Percentiles rank a stretch among this genome's conserved stretches.
These are phyloP conservation scores for Camellia oleifera DNA, from an alignment of 179 eudicot genomes.

Conservation along the genomic window DNA sequence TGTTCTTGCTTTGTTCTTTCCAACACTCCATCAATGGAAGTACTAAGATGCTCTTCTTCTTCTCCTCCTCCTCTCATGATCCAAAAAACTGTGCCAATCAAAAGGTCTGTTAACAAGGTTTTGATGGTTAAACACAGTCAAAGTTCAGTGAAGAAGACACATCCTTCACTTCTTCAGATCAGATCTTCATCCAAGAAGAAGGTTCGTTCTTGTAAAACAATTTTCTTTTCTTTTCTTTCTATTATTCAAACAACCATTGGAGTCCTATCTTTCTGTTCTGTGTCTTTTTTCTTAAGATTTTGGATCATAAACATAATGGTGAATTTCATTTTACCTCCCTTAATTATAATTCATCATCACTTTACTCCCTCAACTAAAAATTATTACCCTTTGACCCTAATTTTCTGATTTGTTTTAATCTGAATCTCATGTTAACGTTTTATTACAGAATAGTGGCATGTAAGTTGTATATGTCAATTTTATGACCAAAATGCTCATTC, in stretches of 20 bases:
- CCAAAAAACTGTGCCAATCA: slow-evolving; percentile 26
- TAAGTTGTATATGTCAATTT: no score
- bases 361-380: no score
- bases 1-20: slow-evolving; percentile 4
- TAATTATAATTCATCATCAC: no score
- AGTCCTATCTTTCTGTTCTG: not conserved
- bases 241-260: not conserved
- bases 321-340: no score
- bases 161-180: slow-evolving; percentile 29
- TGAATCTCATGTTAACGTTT: not conserved
- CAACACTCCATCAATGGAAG: slow-evolving; percentile 36
- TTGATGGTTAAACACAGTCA: slow-evolving; percentile 29
- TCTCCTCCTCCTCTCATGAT: slow-evolving; percentile 29
- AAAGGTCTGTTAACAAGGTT: slow-evolving; percentile 27
- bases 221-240: not conserved
- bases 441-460: no score
- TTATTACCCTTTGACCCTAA: no score
- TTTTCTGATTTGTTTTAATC: no score
- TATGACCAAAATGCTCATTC: no score
- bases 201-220: slow-evolving; percentile 29
- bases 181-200: slow-evolving; percentile 45
- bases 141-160: slow-evolving; percentile 29
- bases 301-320: no score
- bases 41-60: slow-evolving; percentile 26
- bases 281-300: not conserved